phyloP scores from a whole-genome alignment of 345 rosid genomes.

The Draba incana region DNA sequence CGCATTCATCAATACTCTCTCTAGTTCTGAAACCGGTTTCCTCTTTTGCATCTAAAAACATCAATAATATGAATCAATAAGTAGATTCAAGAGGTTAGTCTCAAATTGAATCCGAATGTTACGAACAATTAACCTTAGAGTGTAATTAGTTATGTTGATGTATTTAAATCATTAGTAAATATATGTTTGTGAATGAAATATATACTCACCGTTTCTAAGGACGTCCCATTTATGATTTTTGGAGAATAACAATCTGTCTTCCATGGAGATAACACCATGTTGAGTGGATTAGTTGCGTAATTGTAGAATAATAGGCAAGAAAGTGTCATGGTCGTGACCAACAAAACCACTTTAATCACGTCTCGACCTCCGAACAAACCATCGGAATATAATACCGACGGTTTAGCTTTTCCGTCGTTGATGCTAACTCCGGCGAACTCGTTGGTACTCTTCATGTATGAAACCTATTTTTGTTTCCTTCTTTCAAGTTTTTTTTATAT shows the following conservation, averaged over 20 bases:
- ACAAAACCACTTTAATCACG: slow-evolving; percentile 25
- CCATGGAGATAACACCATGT: slow-evolving; percentile 31
- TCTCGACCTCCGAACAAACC: slow-evolving; percentile 32
- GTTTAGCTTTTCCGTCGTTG: slow-evolving; percentile 21
- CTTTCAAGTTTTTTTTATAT: slow-evolving; percentile 10
- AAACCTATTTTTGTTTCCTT: slow-evolving; percentile 8
- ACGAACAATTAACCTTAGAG: neutral
- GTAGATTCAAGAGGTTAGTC: no score
- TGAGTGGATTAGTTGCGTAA: slow-evolving; percentile 33
- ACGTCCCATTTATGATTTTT: slow-evolving; percentile 24
- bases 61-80: neutral
- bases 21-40: slow-evolving; percentile 34
- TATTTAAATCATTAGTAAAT: neutral
- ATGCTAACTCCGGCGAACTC: slow-evolving; percentile 20
- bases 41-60: slow-evolving; percentile 22
- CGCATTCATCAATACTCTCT: slow-evolving; percentile 35
- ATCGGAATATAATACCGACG: slow-evolving; percentile 14
- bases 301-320: slow-evolving; percentile 36
- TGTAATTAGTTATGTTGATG: neutral
- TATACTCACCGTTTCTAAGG: slow-evolving; percentile 25
- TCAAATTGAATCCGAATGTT: neutral
- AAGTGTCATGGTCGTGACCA: slow-evolving; percentile 33
- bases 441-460: slow-evolving; percentile 32
- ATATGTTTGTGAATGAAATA: neutral
- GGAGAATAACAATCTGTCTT: slow-evolving; percentile 20